phyloP scores from a whole-genome alignment of 1,284 basidiomycete species.

The Mrakiaceae sp. region DNA sequence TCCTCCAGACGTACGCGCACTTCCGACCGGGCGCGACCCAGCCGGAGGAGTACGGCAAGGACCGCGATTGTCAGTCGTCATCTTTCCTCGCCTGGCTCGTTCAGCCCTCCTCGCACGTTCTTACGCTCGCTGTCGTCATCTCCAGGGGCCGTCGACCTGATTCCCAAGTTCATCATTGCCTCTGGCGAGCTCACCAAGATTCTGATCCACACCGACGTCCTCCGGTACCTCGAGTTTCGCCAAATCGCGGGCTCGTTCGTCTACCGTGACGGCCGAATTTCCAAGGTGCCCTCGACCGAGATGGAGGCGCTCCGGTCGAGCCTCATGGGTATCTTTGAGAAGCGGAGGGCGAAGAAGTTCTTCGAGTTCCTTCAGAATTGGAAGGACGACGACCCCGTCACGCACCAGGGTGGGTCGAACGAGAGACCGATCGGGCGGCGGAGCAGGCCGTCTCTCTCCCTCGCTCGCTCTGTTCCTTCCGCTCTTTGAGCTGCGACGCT shows the following conservation, averaged over 20 bases:
- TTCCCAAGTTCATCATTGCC: slow-evolving; percentile 94
- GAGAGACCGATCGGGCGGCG: not conserved
- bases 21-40: slow-evolving; percentile 67
- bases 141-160: slow-evolving; percentile 26
- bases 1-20: slow-evolving; percentile 77
- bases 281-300: slow-evolving; percentile 96
- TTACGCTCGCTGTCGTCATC: not conserved
- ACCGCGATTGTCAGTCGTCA: slow-evolving; percentile 61
- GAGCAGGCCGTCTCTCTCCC: not conserved
- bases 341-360: slow-evolving; percentile 95
- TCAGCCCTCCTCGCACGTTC: not conserved
- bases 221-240: slow-evolving; percentile 98
- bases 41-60: slow-evolving; percentile 50
- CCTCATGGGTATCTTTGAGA: slow-evolving; percentile 98
- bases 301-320: slow-evolving; percentile 91
- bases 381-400: slow-evolving; percentile 86
- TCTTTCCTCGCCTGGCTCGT: not conserved
- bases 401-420: slow-evolving; percentile 70
- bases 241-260: slow-evolving; percentile 98
- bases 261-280: slow-evolving; percentile 91
- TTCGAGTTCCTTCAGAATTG: slow-evolving; percentile 94
- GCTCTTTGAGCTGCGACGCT: not conserved
- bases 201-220: slow-evolving; percentile 97
- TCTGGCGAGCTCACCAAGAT: slow-evolving; percentile 97
- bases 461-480: not conserved